Conservation (phyloP, 176 grass and related monocot species). For the Zoysia japonica region DNA sequence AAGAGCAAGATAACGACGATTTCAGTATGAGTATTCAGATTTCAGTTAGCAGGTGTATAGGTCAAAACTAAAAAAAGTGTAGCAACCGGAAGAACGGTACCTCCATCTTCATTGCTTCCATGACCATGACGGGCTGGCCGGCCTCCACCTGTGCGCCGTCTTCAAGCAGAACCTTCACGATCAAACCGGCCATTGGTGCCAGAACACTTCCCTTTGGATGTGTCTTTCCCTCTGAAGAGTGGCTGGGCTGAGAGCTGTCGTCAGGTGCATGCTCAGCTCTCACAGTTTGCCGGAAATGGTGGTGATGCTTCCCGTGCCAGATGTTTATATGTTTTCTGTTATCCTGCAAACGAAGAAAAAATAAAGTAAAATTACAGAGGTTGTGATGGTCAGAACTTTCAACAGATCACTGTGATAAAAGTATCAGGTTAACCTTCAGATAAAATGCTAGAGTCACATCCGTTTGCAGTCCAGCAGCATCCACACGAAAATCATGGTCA, state of each 20-base stretch:
- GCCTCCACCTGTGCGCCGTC: constrained; percentile 70
- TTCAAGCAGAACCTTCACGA: constrained; percentile 82
- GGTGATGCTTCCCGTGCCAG: constrained; percentile 87
- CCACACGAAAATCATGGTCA: constrained; percentile 62
- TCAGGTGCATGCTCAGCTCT: constrained; percentile 51
- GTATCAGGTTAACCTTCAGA: constrained; percentile 60
- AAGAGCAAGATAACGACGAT: background rate
- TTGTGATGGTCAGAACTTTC: background rate
- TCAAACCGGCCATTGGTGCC: constrained; percentile 95
- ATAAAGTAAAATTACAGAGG: constrained; percentile 9
- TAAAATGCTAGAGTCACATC: constrained; percentile 76
- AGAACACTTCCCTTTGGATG: constrained; percentile 86
- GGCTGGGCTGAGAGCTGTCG: constrained; percentile 53
- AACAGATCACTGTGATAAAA: background rate
- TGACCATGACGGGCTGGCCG: constrained; percentile 83
- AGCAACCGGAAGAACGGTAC: constrained; percentile 19
- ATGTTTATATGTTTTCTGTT: constrained; percentile 75
- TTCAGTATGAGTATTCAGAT: background rate
- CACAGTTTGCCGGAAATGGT: constrained; percentile 73
- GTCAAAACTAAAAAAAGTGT: background rate
- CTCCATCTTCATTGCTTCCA: constrained; percentile 99
- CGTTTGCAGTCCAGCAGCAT: constrained; percentile 76
- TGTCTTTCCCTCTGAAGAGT: constrained; percentile 52
- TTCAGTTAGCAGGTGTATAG: background rate
- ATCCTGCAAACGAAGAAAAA: constrained; percentile 48